Evolutionary conservation across 164 flowering plant genomes (phyloP).

Genomic region (Amborella trichopoda): DNA sequence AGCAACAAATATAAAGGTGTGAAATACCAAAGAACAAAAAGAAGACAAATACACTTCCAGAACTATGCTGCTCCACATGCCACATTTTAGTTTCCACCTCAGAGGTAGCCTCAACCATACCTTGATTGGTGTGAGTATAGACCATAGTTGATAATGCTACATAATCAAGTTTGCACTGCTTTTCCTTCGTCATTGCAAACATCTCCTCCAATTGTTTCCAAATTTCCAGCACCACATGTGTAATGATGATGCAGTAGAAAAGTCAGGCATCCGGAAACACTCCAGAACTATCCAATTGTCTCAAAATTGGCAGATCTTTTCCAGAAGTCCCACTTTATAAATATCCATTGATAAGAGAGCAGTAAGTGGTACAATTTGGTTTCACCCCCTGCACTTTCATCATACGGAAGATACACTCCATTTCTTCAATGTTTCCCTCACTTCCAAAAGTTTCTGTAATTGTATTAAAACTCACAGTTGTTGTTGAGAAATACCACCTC

Average conservation of each 20-base stretch:
- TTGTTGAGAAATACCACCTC: constrained; percentile 59
- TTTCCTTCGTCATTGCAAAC: constrained; percentile 53
- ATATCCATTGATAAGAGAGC: constrained; percentile 65
- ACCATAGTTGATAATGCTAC: constrained; percentile 68
- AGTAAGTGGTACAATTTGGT: constrained; percentile 76
- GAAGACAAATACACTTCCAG: too few species aligned
- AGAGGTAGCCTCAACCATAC: constrained; percentile 39
- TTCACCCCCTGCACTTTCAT: constrained; percentile 82
- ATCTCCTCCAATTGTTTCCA: constrained; percentile 38
- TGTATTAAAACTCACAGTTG: constrained; percentile 55
- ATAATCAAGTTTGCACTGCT: constrained; percentile 44
- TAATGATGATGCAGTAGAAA: constrained; percentile 66
- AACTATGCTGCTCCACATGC: too few species aligned
- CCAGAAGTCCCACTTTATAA: constrained; percentile 37
- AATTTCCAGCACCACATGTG: constrained; percentile 67
- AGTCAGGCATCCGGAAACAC: constrained; percentile 70
- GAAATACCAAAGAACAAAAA: too few species aligned
- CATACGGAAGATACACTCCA: constrained; percentile 55
- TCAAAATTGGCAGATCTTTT: constrained; percentile 49
- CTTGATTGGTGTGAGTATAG: constrained; percentile 44
- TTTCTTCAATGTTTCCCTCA: constrained; percentile 48
- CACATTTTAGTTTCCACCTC: constrained; percentile 19
- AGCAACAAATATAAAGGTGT: too few species aligned
- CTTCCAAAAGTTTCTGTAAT: constrained; percentile 61
- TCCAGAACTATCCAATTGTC: constrained; percentile 73